These are phyloP conservation scores for Periconia macrospinosa DNA, from an alignment of 2,329 filamentous ascomycete genomes.

Conservation along the genomic window DNA sequence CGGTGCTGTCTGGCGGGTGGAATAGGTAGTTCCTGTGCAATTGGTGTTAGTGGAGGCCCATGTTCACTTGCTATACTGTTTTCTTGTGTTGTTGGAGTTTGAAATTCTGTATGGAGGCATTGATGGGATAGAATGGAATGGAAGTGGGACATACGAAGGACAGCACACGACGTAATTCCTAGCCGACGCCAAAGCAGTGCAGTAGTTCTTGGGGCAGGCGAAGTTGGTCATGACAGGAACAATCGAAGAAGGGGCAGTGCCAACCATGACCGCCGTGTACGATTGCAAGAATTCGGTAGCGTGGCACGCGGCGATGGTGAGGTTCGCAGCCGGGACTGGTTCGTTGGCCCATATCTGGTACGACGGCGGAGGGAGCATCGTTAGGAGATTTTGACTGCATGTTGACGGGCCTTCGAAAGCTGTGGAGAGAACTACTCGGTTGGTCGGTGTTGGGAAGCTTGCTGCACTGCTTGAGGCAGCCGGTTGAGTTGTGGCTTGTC, in stretches of 20 bases:
- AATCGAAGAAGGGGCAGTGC: constrained; percentile 14
- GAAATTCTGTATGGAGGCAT: background rate
- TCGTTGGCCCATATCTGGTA: constrained; percentile 31
- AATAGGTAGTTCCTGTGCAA: constrained; percentile 20
- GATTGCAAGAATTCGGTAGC: constrained; percentile 23
- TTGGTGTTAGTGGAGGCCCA: background rate
- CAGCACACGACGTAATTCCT: constrained; percentile 33
- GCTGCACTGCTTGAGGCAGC: constrained; percentile 1
- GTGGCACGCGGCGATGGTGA: constrained; percentile 25
- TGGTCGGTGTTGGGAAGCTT: constrained; percentile 10
- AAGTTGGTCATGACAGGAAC: constrained; percentile 30
- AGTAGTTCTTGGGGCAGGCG: constrained; percentile 27
- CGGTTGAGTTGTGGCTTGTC: background rate
- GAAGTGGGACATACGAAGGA: constrained; percentile 19
- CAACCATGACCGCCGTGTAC: constrained; percentile 20
- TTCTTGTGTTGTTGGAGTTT: no score
- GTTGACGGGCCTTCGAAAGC: constrained; percentile 28
- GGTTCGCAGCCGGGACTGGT: constrained; percentile 22
- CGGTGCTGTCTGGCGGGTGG: constrained; percentile 13
- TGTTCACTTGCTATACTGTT: no score
- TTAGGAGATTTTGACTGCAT: constrained; percentile 24
- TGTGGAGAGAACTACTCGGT: constrained; percentile 20
- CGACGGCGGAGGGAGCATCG: constrained; percentile 23
- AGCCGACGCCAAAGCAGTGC: constrained; percentile 16
- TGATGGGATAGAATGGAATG: background rate